Percentiles rank a stretch among this genome's conserved stretches.
phyloP scores from a whole-genome alignment of 805 yeast genomes.

The Isabelozyma gotoi region DNA sequence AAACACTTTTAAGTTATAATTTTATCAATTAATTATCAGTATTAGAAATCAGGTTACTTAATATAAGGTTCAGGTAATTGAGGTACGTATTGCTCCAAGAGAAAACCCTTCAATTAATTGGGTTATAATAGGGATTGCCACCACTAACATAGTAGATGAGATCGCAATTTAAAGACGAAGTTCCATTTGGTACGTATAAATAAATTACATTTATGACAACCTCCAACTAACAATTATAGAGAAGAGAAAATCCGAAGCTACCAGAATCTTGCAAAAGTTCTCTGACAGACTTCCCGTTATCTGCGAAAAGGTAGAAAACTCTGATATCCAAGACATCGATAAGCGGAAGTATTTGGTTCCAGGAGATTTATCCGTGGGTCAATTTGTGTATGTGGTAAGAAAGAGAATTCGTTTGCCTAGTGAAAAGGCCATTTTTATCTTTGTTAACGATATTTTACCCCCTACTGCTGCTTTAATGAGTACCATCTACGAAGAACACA shows the following conservation, averaged over 20 bases:
- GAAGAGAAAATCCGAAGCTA: conserved; percentile 92
- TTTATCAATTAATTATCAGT: not conserved
- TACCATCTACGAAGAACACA: conserved; percentile 91
- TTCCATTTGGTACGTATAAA: conserved; percentile 75
- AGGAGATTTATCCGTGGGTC: conserved; percentile 94
- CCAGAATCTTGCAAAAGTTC: conserved; percentile 85
- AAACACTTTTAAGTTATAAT: not conserved
- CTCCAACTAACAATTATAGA: conserved; percentile 41
- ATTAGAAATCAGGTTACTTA: not conserved
- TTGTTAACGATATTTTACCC: conserved; percentile 94
- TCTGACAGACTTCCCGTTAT: conserved; percentile 93
- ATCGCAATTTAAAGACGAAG: conserved; percentile 93
- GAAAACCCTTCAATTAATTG: not conserved
- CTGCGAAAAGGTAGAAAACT: conserved; percentile 95
- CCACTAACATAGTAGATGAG: conserved; percentile 53
- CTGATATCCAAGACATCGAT: conserved; percentile 94
- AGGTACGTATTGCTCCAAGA: not conserved
- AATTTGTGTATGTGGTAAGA: conserved; percentile 95
- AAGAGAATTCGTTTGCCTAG: conserved; percentile 94
- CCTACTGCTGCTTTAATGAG: conserved; percentile 98
- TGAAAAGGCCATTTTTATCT: conserved; percentile 96
- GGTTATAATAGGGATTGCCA: not conserved
- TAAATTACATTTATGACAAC: not conserved
- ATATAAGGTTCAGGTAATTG: not conserved
- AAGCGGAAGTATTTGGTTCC: conserved; percentile 97